Evolutionary conservation across 1,139 yeast species (phyloP), one percentile per base, ranked within the genome.

Genomic region (Geotrichum fermentans): DNA sequence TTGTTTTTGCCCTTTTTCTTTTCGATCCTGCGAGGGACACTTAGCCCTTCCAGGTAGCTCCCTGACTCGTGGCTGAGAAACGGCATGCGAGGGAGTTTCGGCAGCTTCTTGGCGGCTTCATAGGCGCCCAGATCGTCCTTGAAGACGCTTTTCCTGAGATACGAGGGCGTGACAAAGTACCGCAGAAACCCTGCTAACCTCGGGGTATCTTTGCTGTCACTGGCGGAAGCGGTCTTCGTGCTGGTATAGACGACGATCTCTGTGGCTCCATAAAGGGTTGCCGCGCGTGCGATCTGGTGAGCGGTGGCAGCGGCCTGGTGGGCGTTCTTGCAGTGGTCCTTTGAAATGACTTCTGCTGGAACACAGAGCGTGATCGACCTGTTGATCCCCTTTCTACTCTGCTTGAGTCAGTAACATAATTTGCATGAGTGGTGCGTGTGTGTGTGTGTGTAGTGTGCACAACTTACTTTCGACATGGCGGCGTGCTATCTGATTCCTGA

Each of bases 101-200:
- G 96, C 54, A 84, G 72, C 56, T 76, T 79, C 40, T 73, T 71
- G 0, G 96, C 96, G 10, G 43, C 37, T 52, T 75, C 76, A 65
- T 86, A 81, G 10, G 16, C 33, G 17, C 37, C 34, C 29, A 62
- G 55, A 47, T 66, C 67, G 47, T 72, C 68, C 51, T 73, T 73
- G 67, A 89, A 85, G 8, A 83, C 73, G 0, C 82, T 68, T 54
- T 81, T 80, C 21, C 83, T 76, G 36, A 89, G 72, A 61, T 89
- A 87, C 44, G 90, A 86, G 1, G 97, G 97, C 0, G 97, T 89
- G 14, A 89, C 79, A 60, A 87, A 87, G 61, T 72, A 89, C 62
- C 88, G 96, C 48, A 89, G 70, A 47, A 89, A 71, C 1, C 83
- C 73, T 0, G 95, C 94, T 41, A 87, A 72, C 49, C 61, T 55